Evolutionary conservation across 1,139 yeast genomes (phyloP).

Genomic region (Pichia sp.): DNA sequence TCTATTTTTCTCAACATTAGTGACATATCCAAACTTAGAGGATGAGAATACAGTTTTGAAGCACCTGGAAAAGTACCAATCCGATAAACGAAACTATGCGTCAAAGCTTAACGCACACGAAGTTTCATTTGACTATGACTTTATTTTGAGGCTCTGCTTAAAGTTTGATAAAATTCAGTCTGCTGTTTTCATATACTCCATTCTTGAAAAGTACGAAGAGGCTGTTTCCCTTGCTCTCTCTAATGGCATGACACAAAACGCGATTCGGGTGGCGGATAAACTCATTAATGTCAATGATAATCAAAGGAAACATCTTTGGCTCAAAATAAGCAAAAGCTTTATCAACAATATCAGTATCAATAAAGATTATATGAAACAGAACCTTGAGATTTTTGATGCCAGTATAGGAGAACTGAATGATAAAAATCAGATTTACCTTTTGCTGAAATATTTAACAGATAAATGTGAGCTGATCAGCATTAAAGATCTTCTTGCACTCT

Average conservation of each 20-base stretch:
- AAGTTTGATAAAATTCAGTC: constrained; percentile 51
- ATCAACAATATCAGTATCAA: constrained; percentile 32
- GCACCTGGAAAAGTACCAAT: constrained; percentile 36
- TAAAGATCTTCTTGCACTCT: constrained; percentile 75
- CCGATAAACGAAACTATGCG: constrained; percentile 10
- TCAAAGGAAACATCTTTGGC: constrained; percentile 67
- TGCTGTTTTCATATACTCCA: constrained; percentile 64
- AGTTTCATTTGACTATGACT: constrained; percentile 54
- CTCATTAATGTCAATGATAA: constrained; percentile 30
- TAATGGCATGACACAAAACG: constrained; percentile 54
- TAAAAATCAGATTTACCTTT: constrained; percentile 19
- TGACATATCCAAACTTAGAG: constrained; percentile 44
- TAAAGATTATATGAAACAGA: constrained; percentile 20
- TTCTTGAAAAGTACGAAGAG: constrained; percentile 65
- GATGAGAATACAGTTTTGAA: constrained; percentile 35
- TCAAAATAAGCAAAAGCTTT: constrained; percentile 56
- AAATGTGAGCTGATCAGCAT: constrained; percentile 57
- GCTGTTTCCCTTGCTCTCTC: constrained; percentile 72
- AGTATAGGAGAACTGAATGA: background rate
- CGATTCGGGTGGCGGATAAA: constrained; percentile 48
- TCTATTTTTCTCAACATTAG: constrained; percentile 63
- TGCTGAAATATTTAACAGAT: constrained; percentile 36
- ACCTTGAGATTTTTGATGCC: constrained; percentile 14
- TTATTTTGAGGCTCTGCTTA: constrained; percentile 67
- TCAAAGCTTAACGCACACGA: constrained; percentile 14